Percentiles rank a stretch among this genome's conserved stretches.
Conservation (phyloP, 768 basidiomycete genomes). For the Lentinula lateritia region DNA sequence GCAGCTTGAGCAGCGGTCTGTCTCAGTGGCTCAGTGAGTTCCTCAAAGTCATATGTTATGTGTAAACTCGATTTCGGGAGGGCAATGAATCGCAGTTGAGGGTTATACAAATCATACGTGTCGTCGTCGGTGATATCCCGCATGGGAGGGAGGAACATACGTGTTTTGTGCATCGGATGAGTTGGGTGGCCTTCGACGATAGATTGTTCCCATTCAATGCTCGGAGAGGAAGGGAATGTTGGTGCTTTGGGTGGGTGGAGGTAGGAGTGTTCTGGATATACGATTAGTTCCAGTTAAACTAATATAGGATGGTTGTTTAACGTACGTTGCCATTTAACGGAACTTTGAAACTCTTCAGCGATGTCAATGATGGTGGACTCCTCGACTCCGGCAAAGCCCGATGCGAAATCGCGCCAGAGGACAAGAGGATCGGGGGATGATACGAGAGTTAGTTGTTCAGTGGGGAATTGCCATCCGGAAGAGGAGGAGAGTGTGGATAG, state of each 20-base stretch:
- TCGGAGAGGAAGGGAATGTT: conserved; percentile 32
- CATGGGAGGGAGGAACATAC: conserved; percentile 46
- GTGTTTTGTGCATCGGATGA: conserved; percentile 58
- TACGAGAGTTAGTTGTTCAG: conserved; percentile 15
- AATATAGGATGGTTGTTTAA: neutral
- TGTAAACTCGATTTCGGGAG: conserved; percentile 37
- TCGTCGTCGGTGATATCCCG: conserved; percentile 35
- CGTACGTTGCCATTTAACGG: conserved; percentile 50
- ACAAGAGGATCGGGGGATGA: conserved; percentile 28
- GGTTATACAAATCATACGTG: conserved; percentile 43
- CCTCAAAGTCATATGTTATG: conserved; percentile 48
- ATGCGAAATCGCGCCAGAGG: conserved; percentile 40
- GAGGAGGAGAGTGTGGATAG: conserved; percentile 20
- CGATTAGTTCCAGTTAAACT: neutral
- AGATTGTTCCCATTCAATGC: conserved; percentile 57
- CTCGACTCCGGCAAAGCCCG: conserved; percentile 27
- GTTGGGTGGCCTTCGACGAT: conserved; percentile 58
- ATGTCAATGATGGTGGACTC: conserved; percentile 31
- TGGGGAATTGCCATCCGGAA: conserved; percentile 22
- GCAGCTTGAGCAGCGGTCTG: conserved; percentile 31
- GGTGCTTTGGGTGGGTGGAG: conserved; percentile 43
- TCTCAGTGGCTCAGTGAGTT: conserved; percentile 33
- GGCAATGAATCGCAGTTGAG: conserved; percentile 41
- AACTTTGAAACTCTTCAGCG: conserved; percentile 39
- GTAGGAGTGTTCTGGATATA: conserved; percentile 35